Conservation (phyloP, 2,329 filamentous ascomycete genomes). For the Hypoxylon sp. region DNA sequence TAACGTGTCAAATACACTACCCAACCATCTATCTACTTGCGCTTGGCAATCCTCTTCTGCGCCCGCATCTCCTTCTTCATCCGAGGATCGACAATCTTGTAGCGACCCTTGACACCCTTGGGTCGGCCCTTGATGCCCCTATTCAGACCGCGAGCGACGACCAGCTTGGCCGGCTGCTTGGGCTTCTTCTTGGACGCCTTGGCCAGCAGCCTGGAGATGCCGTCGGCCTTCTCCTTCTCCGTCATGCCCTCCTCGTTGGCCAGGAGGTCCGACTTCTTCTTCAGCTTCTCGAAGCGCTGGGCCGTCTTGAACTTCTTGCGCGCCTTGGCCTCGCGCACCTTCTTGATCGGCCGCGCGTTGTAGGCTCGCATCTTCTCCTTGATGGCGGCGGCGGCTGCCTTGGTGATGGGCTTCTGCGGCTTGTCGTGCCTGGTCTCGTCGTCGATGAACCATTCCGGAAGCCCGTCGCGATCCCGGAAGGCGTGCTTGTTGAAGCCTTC, state of each 20-base stretch:
- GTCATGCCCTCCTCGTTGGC: slow-evolving; percentile 90
- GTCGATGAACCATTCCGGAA: slow-evolving; percentile 98
- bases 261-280: slow-evolving; percentile 94
- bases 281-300: slow-evolving; percentile 89
- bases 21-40: slow-evolving; percentile 67
- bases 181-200: slow-evolving; percentile 88
- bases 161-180: slow-evolving; percentile 81
- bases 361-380: slow-evolving; percentile 92
- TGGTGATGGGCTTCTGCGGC: slow-evolving; percentile 86
- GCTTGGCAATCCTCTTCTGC: slow-evolving; percentile 80
- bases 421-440: slow-evolving; percentile 88
- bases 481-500: slow-evolving; percentile 93
- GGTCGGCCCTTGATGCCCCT: slow-evolving; percentile 86
- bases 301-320: slow-evolving; percentile 97
- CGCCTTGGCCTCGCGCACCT: slow-evolving; percentile 94
- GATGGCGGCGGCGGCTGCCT: slow-evolving; percentile 88
- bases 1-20: background rate
- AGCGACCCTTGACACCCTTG: slow-evolving; percentile 91
- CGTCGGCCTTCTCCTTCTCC: slow-evolving; percentile 93
- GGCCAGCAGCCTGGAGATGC: slow-evolving; percentile 81
- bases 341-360: slow-evolving; percentile 98
- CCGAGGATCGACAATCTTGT: slow-evolving; percentile 94
- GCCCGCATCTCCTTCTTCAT: slow-evolving; percentile 97
- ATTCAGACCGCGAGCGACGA: slow-evolving; percentile 87
- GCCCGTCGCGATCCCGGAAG: slow-evolving; percentile 87